Evolutionary conservation across 2,329 filamentous ascomycete species (phyloP).

Genomic region (Colletotrichum brevisporum): DNA sequence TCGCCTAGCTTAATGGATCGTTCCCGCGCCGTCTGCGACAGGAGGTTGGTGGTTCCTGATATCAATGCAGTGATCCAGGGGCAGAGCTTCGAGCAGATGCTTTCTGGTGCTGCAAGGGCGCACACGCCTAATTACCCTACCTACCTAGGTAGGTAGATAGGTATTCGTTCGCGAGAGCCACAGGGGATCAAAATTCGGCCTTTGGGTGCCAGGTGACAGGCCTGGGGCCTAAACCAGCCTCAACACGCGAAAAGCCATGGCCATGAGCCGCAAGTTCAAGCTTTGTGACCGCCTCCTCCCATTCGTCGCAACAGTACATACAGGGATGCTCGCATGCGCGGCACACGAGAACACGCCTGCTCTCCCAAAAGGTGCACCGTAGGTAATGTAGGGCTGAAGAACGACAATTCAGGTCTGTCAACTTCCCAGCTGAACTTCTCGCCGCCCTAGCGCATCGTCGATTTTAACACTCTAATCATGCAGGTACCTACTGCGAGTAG

Average conservation of each 20-base stretch:
- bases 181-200: no score
- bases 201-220: neutral
- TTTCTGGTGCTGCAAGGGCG: no score
- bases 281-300: neutral
- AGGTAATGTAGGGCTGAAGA: conserved; percentile 18
- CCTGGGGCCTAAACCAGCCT: neutral
- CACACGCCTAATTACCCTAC: no score
- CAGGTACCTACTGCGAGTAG: conserved; percentile 15
- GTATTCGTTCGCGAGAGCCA: no score
- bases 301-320: conserved; percentile 14
- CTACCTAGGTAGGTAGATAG: no score
- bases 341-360: conserved; percentile 14
- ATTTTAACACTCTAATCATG: neutral
- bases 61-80: no score
- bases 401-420: neutral
- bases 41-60: no score
- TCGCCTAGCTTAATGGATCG: no score
- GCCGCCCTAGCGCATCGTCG: conserved; percentile 18
- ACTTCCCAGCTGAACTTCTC: no score
- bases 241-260: neutral
- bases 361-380: neutral
- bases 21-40: no score
- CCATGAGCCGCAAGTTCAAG: conserved; percentile 11
- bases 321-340: conserved; percentile 16
- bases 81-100: no score